Percentiles rank a stretch among this genome's conserved stretches.
phyloP scores from a whole-genome alignment of 495 filamentous ascomycete genomes.

The Tetracladium setigerum region DNA sequence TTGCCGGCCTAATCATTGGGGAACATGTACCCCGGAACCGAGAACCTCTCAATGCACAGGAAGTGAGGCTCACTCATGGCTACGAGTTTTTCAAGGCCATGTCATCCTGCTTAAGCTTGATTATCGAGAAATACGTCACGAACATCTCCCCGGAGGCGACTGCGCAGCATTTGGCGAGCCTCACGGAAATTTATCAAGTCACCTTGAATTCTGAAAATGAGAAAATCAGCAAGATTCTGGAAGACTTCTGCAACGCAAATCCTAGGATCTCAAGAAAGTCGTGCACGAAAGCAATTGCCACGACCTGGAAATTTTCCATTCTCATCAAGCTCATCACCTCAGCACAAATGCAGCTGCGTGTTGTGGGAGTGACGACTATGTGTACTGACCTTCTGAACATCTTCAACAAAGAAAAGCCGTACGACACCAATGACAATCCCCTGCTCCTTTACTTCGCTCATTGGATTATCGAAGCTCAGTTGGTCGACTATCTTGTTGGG shows the following conservation, averaged over 20 bases:
- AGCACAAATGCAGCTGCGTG: conserved; percentile 84
- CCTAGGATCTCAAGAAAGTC: conserved; percentile 9
- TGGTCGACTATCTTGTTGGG: conserved; percentile 82
- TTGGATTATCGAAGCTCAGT: conserved; percentile 54
- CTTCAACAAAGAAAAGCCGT: conserved; percentile 42
- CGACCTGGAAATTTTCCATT: conserved; percentile 63
- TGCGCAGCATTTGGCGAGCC: conserved; percentile 23
- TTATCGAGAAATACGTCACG: conserved; percentile 42
- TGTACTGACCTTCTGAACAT: conserved; percentile 59
- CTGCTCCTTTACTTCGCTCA: conserved; percentile 57
- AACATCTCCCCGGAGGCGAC: conserved; percentile 36
- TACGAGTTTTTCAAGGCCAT: conserved; percentile 32
- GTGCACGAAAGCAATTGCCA: conserved; percentile 40
- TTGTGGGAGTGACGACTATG: conserved; percentile 64
- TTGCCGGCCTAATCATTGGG: conserved; percentile 25
- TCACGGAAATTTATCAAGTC: conserved; percentile 33
- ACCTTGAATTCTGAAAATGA: conserved; percentile 31
- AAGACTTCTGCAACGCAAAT: conserved; percentile 21
- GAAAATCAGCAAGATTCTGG: conserved; percentile 23
- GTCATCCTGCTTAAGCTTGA: conserved; percentile 29
- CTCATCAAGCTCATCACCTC: conserved; percentile 66
- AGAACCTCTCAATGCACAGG: background rate
- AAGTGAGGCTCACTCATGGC: conserved; percentile 24
- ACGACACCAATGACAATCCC: conserved; percentile 33
- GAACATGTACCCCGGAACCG: conserved; percentile 6